phyloP scores from a whole-genome alignment of 805 yeast genomes.

The Candida krabiensis region DNA sequence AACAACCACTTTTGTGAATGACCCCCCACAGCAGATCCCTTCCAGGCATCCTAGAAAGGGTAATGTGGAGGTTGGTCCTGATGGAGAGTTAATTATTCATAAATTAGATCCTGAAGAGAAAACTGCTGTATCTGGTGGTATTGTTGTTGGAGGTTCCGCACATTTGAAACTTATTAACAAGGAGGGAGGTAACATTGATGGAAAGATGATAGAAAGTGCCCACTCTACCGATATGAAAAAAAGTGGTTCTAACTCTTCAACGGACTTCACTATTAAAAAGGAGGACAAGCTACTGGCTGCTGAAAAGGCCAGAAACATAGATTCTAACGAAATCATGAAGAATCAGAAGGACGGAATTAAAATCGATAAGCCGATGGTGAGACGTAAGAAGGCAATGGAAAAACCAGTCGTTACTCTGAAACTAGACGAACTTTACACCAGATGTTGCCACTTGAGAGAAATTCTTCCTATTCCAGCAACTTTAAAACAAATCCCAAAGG shows the following conservation, averaged over 20 bases:
- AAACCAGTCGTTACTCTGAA: conserved; percentile 38
- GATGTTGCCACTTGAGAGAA: conserved; percentile 92
- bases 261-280: conserved; percentile 28
- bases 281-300: conserved; percentile 33
- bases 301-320: conserved; percentile 25
- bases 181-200: conserved; percentile 20
- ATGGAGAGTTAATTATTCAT: conserved; percentile 36
- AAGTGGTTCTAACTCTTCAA: conserved; percentile 15
- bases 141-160: conserved; percentile 80
- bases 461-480: conserved; percentile 92
- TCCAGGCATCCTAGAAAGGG: conserved; percentile 81
- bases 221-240: conserved; percentile 18
- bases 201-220: conserved; percentile 3
- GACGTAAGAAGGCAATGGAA: conserved; percentile 35
- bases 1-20: conserved; percentile 65
- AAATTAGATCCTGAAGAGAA: conserved; percentile 33
- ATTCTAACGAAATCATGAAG: conserved; percentile 21
- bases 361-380: conserved; percentile 71
- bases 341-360: conserved; percentile 35
- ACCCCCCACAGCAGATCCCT: conserved; percentile 95
- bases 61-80: conserved; percentile 48
- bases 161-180: conserved; percentile 47
- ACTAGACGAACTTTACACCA: conserved; percentile 76
- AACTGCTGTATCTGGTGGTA: conserved; percentile 53
- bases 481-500: conserved; percentile 74